phyloP scores from a whole-genome alignment of 192 early-diverging fungal species.

The Linnemannia zychae region DNA sequence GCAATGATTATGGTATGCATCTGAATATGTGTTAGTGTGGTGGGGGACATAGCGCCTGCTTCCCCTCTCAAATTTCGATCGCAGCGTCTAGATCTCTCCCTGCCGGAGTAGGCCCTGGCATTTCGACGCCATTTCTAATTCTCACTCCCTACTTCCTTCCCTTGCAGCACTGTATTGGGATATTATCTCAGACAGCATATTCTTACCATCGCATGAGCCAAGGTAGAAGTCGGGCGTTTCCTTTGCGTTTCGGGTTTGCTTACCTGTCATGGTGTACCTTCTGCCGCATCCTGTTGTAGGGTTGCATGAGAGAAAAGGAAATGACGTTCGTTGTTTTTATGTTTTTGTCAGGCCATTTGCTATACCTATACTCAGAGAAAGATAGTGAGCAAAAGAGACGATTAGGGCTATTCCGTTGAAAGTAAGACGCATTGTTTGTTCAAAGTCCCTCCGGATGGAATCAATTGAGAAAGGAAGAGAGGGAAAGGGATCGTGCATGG shows the following conservation, averaged over 20 bases:
- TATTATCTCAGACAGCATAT: neutral
- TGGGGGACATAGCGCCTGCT: no score
- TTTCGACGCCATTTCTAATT: no score
- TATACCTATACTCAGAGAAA: neutral
- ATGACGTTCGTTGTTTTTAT: neutral
- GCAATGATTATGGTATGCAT: no score
- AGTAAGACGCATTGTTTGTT: no score
- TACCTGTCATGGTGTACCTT: neutral
- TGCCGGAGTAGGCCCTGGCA: no score
- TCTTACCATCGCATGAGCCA: no score
- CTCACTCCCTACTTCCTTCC: neutral
- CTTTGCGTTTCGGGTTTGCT: conserved; percentile 6
- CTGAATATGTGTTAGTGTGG: no score
- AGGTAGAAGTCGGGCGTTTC: neutral
- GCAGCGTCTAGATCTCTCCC: no score
- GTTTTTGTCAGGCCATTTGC: no score
- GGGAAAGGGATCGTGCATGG: neutral
- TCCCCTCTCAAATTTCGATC: no score
- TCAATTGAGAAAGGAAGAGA: neutral
- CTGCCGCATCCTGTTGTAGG: neutral
- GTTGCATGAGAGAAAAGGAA: neutral
- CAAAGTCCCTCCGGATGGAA: neutral
- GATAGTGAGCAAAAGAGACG: neutral
- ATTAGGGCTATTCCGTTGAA: neutral
- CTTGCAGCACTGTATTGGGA: no score